phyloP scores from a whole-genome alignment of 2,329 filamentous ascomycete species.

The Fusarium albosuccineum region DNA sequence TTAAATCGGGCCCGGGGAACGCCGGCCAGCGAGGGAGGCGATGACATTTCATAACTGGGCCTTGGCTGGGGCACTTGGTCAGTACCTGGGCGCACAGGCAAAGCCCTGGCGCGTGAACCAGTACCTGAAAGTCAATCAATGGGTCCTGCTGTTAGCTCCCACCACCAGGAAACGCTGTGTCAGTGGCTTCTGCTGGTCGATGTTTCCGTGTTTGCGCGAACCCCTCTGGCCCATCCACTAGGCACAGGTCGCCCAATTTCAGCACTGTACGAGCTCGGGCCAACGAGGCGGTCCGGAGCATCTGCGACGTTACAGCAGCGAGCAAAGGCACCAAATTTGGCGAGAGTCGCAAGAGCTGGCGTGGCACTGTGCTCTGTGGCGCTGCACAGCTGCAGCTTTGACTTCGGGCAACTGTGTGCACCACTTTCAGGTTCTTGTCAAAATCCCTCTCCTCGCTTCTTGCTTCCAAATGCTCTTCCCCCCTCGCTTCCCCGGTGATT shows the following conservation, averaged over 20 bases:
- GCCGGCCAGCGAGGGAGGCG: not conserved
- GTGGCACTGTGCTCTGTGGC: slow-evolving; percentile 32
- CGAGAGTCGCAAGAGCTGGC: slow-evolving; percentile 1
- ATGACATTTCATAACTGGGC: slow-evolving; percentile 23
- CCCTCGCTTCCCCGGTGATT: too few relatives aligned
- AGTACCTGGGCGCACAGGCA: slow-evolving; percentile 10
- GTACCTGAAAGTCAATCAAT: slow-evolving; percentile 24
- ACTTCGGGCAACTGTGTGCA: too few relatives aligned
- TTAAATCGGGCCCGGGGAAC: slow-evolving; percentile 13
- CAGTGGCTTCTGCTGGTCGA: slow-evolving; percentile 2
- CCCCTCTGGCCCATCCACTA: not conserved
- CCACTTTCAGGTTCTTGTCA: not conserved
- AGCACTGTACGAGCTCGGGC: slow-evolving; percentile 27
- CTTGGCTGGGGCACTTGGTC: slow-evolving; percentile 20
- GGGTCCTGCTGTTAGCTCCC: slow-evolving; percentile 22
- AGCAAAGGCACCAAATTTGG: not conserved
- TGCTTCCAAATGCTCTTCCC: not conserved
- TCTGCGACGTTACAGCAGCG: slow-evolving; percentile 7
- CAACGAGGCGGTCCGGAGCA: slow-evolving; percentile 11
- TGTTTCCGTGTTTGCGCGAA: not conserved
- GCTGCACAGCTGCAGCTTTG: not conserved
- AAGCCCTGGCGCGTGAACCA: not conserved
- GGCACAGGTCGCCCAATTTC: not conserved
- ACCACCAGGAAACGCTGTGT: not conserved
- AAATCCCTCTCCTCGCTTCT: slow-evolving; percentile 10